These are phyloP conservation scores for Boletus sp. DNA, from an alignment of 768 basidiomycete genomes.

Conservation along the genomic window DNA sequence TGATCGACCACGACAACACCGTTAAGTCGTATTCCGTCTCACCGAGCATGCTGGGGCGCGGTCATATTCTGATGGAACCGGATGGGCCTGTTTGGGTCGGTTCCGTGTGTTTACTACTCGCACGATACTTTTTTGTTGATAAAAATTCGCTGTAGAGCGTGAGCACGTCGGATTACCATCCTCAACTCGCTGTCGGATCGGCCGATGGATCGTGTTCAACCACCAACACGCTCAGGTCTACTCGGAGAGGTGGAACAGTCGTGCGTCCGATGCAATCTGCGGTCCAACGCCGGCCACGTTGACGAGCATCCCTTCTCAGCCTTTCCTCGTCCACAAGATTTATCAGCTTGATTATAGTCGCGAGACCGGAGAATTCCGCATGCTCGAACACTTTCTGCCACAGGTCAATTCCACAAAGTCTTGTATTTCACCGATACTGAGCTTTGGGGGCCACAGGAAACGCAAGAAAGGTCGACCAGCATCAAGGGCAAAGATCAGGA, in stretches of 20 bases:
- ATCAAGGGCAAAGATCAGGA: slow-evolving; percentile 32
- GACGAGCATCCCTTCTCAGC: slow-evolving; percentile 37
- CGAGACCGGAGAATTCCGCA: slow-evolving; percentile 68
- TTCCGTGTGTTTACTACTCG: neutral
- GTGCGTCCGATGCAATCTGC: slow-evolving; percentile 39
- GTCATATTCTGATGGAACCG: slow-evolving; percentile 69
- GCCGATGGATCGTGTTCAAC: slow-evolving; percentile 81
- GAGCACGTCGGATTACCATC: slow-evolving; percentile 78
- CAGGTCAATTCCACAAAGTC: slow-evolving; percentile 40
- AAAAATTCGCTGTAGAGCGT: slow-evolving; percentile 47
- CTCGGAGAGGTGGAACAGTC: slow-evolving; percentile 66
- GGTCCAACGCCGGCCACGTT: neutral
- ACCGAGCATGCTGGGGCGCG: slow-evolving; percentile 69
- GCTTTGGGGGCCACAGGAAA: slow-evolving; percentile 38
- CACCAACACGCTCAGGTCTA: slow-evolving; percentile 65
- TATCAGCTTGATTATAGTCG: slow-evolving; percentile 88
- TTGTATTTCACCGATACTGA: neutral
- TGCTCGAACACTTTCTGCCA: slow-evolving; percentile 85
- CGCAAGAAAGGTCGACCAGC: slow-evolving; percentile 35
- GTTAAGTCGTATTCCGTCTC: slow-evolving; percentile 73
- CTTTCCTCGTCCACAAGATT: slow-evolving; percentile 74
- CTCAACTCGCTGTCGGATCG: slow-evolving; percentile 77
- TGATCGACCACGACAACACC: slow-evolving; percentile 80
- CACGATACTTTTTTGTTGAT: neutral
- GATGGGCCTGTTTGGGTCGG: slow-evolving; percentile 82